Conservation (phyloP, 768 basidiomycete species). For the Auricularia sp. region DNA sequence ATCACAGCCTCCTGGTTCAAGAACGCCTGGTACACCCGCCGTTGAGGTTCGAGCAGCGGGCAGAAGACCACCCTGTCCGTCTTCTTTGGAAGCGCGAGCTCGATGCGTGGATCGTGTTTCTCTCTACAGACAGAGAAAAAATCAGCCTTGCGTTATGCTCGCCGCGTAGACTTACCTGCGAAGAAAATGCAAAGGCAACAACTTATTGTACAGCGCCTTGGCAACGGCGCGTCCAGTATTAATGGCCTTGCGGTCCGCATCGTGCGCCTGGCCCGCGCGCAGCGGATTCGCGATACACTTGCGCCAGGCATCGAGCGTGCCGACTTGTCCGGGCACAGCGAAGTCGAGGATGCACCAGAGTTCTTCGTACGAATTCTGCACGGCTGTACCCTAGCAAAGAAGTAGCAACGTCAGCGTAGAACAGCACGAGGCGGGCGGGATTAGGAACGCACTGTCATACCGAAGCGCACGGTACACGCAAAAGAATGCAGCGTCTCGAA, state of each 20-base stretch:
- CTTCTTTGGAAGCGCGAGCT: slow-evolving; percentile 69
- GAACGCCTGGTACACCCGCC: slow-evolving; percentile 61
- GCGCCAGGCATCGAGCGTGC: slow-evolving; percentile 68
- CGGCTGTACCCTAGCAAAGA: slow-evolving; percentile 31
- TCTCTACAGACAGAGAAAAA: neutral
- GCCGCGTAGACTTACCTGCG: slow-evolving; percentile 22
- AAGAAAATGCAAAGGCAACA: slow-evolving; percentile 78
- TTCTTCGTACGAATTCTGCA: slow-evolving; percentile 86
- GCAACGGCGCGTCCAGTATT: slow-evolving; percentile 51
- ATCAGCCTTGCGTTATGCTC: slow-evolving; percentile 34
- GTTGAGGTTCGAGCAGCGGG: slow-evolving; percentile 66
- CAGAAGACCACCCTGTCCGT: slow-evolving; percentile 90
- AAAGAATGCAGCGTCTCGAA: slow-evolving; percentile 66
- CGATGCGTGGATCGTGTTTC: neutral
- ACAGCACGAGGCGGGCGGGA: slow-evolving; percentile 8
- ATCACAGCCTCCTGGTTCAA: slow-evolving; percentile 56
- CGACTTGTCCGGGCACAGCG: slow-evolving; percentile 76
- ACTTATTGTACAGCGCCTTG: slow-evolving; percentile 45
- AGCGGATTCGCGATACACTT: slow-evolving; percentile 60
- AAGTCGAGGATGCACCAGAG: slow-evolving; percentile 89
- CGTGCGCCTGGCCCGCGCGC: slow-evolving; percentile 54
- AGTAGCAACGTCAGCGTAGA: slow-evolving; percentile 10
- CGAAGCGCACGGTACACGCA: slow-evolving; percentile 59
- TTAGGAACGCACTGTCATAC: slow-evolving; percentile 63
- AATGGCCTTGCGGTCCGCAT: slow-evolving; percentile 53